phyloP scores from a whole-genome alignment of 108 stramenopile genomes.

The Craspedostauros australis region DNA sequence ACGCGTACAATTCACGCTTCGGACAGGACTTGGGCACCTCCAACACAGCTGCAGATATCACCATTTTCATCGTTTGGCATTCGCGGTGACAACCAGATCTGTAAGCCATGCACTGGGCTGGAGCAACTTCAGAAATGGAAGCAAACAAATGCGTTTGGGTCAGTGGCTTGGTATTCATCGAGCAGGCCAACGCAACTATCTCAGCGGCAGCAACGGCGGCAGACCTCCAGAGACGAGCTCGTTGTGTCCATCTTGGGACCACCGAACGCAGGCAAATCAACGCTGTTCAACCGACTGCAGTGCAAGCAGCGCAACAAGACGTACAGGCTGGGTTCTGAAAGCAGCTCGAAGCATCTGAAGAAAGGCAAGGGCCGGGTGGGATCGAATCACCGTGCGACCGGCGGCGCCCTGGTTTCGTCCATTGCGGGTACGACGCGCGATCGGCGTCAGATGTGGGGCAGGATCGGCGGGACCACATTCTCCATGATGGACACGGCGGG shows the following conservation, averaged over 20 bases:
- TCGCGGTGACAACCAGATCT: too few relatives aligned
- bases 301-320: conserved; percentile 66
- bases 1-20: too few relatives aligned
- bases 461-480: conserved; percentile 77
- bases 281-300: conserved; percentile 81
- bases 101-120: too few relatives aligned
- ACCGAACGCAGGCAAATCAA: conserved; percentile 89
- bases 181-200: too few relatives aligned
- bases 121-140: too few relatives aligned
- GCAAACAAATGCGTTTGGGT: too few relatives aligned
- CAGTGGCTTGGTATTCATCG: too few relatives aligned
- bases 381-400: conserved; percentile 31
- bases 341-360: conserved; percentile 12
- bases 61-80: too few relatives aligned
- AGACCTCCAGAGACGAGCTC: conserved; percentile 15
- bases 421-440: conserved; percentile 88
- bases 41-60: too few relatives aligned
- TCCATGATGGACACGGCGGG: conserved; percentile 86
- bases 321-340: conserved; percentile 52
- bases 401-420: conserved; percentile 79
- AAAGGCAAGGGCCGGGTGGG: conserved; percentile 20
- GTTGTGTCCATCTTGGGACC: conserved; percentile 79
- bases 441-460: conserved; percentile 73
- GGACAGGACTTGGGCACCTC: too few relatives aligned
- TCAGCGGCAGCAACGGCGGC: background rate